phyloP scores from a whole-genome alignment of 345 rosid genomes.

The Boechera retrofracta region DNA sequence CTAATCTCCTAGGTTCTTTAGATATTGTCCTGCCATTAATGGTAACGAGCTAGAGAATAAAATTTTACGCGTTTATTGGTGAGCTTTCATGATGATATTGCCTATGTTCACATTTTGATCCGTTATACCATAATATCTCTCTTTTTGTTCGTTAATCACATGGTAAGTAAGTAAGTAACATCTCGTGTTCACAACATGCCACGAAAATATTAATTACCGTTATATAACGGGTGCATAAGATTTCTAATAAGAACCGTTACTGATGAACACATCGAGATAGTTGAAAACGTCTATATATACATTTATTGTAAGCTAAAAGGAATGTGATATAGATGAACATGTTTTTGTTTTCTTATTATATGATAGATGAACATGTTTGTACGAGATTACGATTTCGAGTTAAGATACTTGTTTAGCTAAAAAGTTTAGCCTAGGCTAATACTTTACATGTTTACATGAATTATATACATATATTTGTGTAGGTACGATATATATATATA shows the following conservation, averaged over 20 bases:
- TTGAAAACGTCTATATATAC: slow-evolving; percentile 2
- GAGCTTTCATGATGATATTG: slow-evolving; percentile 17
- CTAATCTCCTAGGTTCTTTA: slow-evolving; percentile 30
- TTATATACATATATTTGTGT: background rate
- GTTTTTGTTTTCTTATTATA: background rate
- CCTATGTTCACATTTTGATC: slow-evolving; percentile 41
- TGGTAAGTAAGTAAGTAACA: slow-evolving; percentile 30
- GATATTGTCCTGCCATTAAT: slow-evolving; percentile 18
- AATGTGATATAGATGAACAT: slow-evolving; percentile 6
- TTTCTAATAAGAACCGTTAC: slow-evolving; percentile 27
- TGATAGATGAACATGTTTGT: slow-evolving; percentile 2
- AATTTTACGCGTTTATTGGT: slow-evolving; percentile 31
- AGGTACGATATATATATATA: background rate
- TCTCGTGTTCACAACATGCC: slow-evolving; percentile 40
- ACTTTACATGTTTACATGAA: background rate
- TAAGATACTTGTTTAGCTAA: slow-evolving; percentile 1
- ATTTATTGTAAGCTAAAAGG: slow-evolving; percentile 6
- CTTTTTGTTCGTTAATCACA: slow-evolving; percentile 24
- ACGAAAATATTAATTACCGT: slow-evolving; percentile 1
- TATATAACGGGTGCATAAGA: slow-evolving; percentile 32
- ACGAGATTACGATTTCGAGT: slow-evolving; percentile 11
- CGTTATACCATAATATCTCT: slow-evolving; percentile 12
- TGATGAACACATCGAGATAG: slow-evolving; percentile 4
- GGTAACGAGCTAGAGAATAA: slow-evolving; percentile 28
- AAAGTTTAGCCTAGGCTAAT: background rate